A percentile compares a stretch with the other conserved stretches of the same genome.
Conservation (phyloP, 345 rosid genomes). For the Lenwebbia sp. region DNA sequence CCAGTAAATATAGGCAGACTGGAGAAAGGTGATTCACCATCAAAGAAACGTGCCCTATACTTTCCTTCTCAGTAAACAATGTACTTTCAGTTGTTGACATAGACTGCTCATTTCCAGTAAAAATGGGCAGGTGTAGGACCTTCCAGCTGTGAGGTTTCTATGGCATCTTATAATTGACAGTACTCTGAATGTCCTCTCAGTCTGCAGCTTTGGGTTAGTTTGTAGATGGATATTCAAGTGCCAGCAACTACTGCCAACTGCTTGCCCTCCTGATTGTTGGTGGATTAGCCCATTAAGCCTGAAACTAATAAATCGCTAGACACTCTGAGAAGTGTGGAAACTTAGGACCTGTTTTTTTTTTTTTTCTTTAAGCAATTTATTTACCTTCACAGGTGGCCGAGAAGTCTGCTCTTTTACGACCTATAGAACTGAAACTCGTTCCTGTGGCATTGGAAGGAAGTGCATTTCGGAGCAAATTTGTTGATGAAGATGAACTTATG, state of each 20-base stretch:
- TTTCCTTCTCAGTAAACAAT: not conserved
- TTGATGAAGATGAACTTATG: slow-evolving; percentile 85
- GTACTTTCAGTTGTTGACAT: not conserved
- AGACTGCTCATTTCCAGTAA: not conserved
- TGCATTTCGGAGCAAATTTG: slow-evolving; percentile 90
- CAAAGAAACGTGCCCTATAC: not conserved
- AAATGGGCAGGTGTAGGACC: not conserved
- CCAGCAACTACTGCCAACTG: not conserved
- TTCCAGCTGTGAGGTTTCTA: not conserved
- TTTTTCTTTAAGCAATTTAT: not conserved
- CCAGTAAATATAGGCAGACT: slow-evolving; percentile 16
- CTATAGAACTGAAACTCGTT: slow-evolving; percentile 81
- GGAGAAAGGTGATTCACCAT: slow-evolving; percentile 58
- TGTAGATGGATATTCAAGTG: not conserved
- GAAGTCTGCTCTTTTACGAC: slow-evolving; percentile 80
- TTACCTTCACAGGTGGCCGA: slow-evolving; percentile 55
- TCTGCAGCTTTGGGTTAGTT: not conserved
- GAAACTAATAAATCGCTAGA: not conserved
- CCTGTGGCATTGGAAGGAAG: slow-evolving; percentile 90
- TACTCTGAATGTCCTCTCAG: not conserved
- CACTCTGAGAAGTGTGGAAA: not conserved
- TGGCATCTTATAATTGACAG: not conserved
- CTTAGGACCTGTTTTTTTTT: not conserved
- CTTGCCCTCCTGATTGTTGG: not conserved
- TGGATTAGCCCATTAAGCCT: not conserved